Evolutionary conservation across 2,329 filamentous ascomycete species (phyloP).

Genomic region (Cladosporium sp.): DNA sequence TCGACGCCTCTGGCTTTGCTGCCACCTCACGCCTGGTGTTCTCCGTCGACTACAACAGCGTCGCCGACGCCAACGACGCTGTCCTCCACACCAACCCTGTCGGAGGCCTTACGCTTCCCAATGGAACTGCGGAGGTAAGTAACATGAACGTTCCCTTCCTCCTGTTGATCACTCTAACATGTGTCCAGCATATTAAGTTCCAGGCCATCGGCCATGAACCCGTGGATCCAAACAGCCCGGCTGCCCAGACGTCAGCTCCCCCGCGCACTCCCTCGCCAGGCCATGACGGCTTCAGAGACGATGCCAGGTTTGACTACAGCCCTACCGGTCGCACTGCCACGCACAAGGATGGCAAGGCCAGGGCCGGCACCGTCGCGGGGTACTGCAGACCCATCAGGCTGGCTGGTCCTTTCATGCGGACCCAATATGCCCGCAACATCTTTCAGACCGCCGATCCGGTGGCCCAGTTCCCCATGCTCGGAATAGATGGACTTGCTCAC

Average conservation of each 20-base stretch:
- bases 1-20: neutral
- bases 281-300: neutral
- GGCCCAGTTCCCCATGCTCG: neutral
- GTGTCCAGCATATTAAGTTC: neutral
- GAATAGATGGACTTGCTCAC: neutral
- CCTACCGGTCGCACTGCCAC: constrained; percentile 9
- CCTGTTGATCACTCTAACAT: neutral
- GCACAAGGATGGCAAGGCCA: neutral
- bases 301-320: constrained; percentile 1
- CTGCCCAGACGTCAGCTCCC: neutral
- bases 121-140: neutral
- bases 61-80: constrained; percentile 1
- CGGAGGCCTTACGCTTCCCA: neutral
- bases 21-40: neutral
- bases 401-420: neutral
- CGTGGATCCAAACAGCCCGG: neutral
- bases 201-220: neutral
- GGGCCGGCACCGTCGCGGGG: neutral
- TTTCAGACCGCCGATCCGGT: neutral
- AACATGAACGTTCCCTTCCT: neutral
- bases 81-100: neutral
- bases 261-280: neutral
- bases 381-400: neutral
- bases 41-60: constrained; percentile 11
- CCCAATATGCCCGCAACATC: neutral